These are phyloP conservation scores for Marasmius sp. DNA, from an alignment of 1,284 basidiomycete genomes.

Conservation along the genomic window DNA sequence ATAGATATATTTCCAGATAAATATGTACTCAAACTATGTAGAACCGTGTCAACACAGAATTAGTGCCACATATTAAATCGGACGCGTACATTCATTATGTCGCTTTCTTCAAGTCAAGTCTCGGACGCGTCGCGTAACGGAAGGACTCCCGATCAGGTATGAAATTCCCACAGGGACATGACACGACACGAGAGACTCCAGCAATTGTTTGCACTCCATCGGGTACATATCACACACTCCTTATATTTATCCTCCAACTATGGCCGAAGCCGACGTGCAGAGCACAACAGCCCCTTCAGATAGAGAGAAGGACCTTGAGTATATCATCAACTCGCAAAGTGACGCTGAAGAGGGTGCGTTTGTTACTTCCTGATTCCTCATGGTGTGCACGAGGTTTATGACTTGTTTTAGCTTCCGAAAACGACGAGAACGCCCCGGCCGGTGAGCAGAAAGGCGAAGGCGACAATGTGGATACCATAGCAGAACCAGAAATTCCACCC, in stretches of 20 bases:
- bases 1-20: too few species aligned
- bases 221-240: constrained; percentile 20
- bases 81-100: too few species aligned
- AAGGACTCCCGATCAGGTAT: constrained; percentile 21
- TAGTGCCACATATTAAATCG: too few species aligned
- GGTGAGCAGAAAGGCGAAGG: constrained; percentile 12
- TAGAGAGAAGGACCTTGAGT: constrained; percentile 18
- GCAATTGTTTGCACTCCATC: constrained; percentile 7
- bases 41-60: too few species aligned
- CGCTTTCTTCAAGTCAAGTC: neutral
- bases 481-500: constrained; percentile 4
- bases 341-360: constrained; percentile 13
- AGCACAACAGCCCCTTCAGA: constrained; percentile 26
- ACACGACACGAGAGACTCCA: neutral
- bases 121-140: constrained; percentile 31
- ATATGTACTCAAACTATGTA: neutral
- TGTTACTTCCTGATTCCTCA: constrained; percentile 26
- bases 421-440: constrained; percentile 25
- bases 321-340: constrained; percentile 12
- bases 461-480: neutral
- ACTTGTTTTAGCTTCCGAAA: constrained; percentile 3
- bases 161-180: constrained; percentile 11
- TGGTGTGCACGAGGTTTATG: constrained; percentile 52
- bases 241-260: constrained; percentile 28
- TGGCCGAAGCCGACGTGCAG: constrained; percentile 46